Evolutionary conservation across 805 yeast species (phyloP), one percentile per base, ranked within the genome.

Genomic region (Hanseniaspora singularis): DNA sequence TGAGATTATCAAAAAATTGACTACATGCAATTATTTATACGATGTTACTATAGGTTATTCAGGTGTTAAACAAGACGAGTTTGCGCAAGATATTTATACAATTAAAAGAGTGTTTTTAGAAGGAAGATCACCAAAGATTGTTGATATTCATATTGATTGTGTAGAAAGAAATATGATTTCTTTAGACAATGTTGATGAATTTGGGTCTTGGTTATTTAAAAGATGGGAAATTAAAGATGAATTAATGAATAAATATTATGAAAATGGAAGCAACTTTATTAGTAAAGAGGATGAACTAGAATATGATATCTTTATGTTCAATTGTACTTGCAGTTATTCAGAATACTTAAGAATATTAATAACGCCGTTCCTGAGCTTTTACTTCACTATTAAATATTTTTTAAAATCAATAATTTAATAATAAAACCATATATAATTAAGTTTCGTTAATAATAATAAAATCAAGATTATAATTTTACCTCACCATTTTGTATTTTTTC

Each of bases 31-130:
- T 30, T 71, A 68, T 5, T 72, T 92, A 0, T 84, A 86, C 57
- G 96, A 92, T 62, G 63, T 84, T 30, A 85, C 98, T 0, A 70
- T 85, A 34, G 96, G 80, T 0, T 92, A 87, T 62, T 70, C 79
- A 4, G 95, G 87, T 11, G 76, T 84, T 39, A 63, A 59, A 33
- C 62, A 73, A 1, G 68, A 68, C 5, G 78, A 77, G 50, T 81
- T 72, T 57, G 95, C 95, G 1, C 96, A 92, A 60, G 80, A 79
- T 53, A 69, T 71, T 28, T 92, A 73, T 61, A 75, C 86, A 1
- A 66, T 92, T 46, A 68, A 70, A 46, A 67, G 71, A 26, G 73
- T 79, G 33, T 86, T 78, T 57, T 56, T 86, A 7, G 64, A 68
- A 42, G 95, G 96, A 1, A 65, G 70, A 47, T 81, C 85, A 22